Evolutionary conservation across 345 rosid genomes (phyloP), one percentile per base, ranked within the genome.

Genomic region (Erucastrum elatum): DNA sequence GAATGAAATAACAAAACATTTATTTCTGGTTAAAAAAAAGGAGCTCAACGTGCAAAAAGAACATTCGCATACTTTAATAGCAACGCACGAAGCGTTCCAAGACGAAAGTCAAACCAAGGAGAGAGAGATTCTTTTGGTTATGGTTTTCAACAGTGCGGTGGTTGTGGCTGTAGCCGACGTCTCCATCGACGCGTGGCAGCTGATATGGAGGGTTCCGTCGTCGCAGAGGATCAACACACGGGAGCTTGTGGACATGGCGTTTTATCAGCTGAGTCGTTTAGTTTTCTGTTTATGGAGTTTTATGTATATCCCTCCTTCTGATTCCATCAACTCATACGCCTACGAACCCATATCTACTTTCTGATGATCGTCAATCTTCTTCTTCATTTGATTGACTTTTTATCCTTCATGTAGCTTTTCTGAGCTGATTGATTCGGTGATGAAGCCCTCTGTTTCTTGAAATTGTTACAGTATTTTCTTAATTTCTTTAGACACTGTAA

Each of bases 201-300:
- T 77, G 76, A 60, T 82, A 3, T 83, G 87, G 37, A 75, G 91
- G 84, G 65, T 89, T 15, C 83, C 86, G 10, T 49, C 79, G 4
- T 77, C 77, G n/a, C 85, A 83, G 13, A 89, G 90, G 26, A 17
- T 91, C 55, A 84, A 76, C 70, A 81, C 85, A 70, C 80, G 76
- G 8, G 88, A 87, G 87, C 85, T 91, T 53, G 71, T 91, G 16
- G 93, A 91, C 77, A 85, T 91, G 33, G 75, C 85, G 11, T 81
- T 90, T 46, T 17, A 73, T 67, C 74, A 73, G 10, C 12, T 79
- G 56, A 86, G 94, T 69, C 94, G 89, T 75, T 80, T 87, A 11
- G 84, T 86, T 75, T 82, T 87, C 35, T 84, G 82, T 76, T 65
- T 91, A 65, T 91, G 97, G 97, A 87, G 87, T 79, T 90, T 87